phyloP scores from a whole-genome alignment of 495 filamentous ascomycete genomes.

The Xylaria grammica region DNA sequence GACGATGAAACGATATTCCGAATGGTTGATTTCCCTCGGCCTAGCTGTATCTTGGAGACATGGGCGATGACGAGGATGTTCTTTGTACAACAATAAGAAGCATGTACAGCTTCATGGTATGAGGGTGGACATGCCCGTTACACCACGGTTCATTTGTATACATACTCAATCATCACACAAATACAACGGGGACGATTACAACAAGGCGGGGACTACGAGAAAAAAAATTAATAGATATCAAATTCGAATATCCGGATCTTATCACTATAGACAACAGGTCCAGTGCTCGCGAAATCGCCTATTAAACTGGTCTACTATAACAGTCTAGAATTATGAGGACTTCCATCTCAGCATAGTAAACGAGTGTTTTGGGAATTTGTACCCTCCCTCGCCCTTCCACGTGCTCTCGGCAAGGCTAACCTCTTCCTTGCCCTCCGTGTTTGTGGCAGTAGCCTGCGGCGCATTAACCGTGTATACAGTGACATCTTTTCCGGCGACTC shows the following conservation, averaged over 20 bases:
- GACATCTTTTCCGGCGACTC: constrained; percentile 50
- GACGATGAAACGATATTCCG: constrained; percentile 21
- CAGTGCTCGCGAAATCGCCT: background rate
- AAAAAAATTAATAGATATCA: background rate
- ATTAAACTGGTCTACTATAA: background rate
- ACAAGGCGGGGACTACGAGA: background rate
- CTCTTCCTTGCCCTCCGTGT: constrained; percentile 64
- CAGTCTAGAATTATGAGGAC: constrained; percentile 37
- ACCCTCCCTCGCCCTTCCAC: constrained; percentile 65
- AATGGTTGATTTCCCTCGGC: background rate
- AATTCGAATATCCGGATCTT: background rate
- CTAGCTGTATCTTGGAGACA: constrained; percentile 2
- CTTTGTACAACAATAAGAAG: constrained; percentile 23
- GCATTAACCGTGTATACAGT: constrained; percentile 67
- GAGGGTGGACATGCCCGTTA: background rate
- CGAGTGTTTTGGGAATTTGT: constrained; percentile 67
- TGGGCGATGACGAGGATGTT: background rate
- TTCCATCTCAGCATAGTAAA: constrained; percentile 73
- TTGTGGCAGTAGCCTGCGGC: constrained; percentile 57
- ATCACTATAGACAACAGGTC: background rate
- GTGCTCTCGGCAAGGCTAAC: constrained; percentile 63
- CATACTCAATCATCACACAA: constrained; percentile 1
- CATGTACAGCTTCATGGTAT: constrained; percentile 4
- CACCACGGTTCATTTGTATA: constrained; percentile 13
- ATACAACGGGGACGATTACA: background rate